Evolutionary conservation across 306 rosid species (phyloP).

Genomic region (Pterocarpus macrocarpus): DNA sequence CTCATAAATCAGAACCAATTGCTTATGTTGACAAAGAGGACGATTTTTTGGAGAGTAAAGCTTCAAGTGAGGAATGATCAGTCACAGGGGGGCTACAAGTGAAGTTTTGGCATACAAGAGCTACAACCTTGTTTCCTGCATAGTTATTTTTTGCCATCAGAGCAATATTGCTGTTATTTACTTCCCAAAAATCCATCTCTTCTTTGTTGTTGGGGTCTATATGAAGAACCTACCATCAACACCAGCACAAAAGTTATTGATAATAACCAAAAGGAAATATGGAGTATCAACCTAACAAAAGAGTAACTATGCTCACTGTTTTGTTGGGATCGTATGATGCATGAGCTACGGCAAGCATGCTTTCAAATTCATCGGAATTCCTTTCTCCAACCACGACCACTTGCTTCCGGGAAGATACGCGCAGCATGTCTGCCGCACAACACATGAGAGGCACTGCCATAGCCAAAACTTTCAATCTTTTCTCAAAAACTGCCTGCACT

Average conservation of each 20-base stretch:
- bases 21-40: slow-evolving; percentile 43
- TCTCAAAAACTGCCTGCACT: slow-evolving; percentile 86
- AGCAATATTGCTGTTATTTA: slow-evolving; percentile 67
- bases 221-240: slow-evolving; percentile 75
- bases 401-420: slow-evolving; percentile 71
- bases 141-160: slow-evolving; percentile 75
- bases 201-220: slow-evolving; percentile 67
- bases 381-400: slow-evolving; percentile 82
- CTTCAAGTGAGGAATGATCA: slow-evolving; percentile 61
- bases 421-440: slow-evolving; percentile 84
- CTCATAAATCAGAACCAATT: neutral
- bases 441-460: slow-evolving; percentile 99
- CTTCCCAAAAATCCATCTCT: slow-evolving; percentile 92
- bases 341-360: slow-evolving; percentile 80
- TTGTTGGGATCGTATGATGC: slow-evolving; percentile 76
- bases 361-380: slow-evolving; percentile 60
- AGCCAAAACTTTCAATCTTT: slow-evolving; percentile 75
- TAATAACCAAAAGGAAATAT: slow-evolving; percentile 23
- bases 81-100: slow-evolving; percentile 75
- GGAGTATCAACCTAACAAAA: slow-evolving; percentile 2
- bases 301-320: slow-evolving; percentile 64
- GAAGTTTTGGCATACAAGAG: slow-evolving; percentile 88
- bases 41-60: slow-evolving; percentile 60
- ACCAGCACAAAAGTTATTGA: slow-evolving; percentile 16
- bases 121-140: slow-evolving; percentile 63